A percentile compares a stretch with the other conserved stretches of the same genome.
phyloP scores from a whole-genome alignment of 164 flowering plant genomes.

The Annona cherimola region DNA sequence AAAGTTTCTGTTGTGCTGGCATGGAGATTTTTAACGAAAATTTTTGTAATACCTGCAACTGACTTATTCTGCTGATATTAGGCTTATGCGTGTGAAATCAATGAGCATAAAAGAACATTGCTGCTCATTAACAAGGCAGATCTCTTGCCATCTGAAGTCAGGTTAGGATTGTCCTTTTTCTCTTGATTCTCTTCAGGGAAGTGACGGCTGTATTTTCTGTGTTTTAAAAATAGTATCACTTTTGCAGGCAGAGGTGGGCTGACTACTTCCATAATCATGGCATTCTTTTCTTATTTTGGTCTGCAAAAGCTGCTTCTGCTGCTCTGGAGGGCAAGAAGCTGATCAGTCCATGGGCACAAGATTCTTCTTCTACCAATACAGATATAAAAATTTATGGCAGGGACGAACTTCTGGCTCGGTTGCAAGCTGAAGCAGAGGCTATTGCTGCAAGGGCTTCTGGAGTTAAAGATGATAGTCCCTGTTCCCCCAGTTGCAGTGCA shows the following conservation, averaged over 20 bases:
- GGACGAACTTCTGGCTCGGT: slow-evolving; percentile 79
- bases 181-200: not conserved
- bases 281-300: slow-evolving; percentile 85
- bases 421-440: slow-evolving; percentile 81
- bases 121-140: slow-evolving; percentile 95
- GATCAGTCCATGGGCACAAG: slow-evolving; percentile 21
- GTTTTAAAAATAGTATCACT: not conserved
- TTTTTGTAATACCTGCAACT: not conserved
- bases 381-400: slow-evolving; percentile 70
- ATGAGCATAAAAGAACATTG: slow-evolving; percentile 73
- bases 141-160: slow-evolving; percentile 67
- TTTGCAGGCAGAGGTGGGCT: slow-evolving; percentile 79
- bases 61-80: slow-evolving; percentile 18
- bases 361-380: slow-evolving; percentile 18
- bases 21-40: no score
- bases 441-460: slow-evolving; percentile 32
- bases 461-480: not conserved
- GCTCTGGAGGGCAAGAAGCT: slow-evolving; percentile 59
- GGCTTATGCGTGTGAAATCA: slow-evolving; percentile 82
- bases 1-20: not conserved
- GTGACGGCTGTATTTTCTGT: not conserved
- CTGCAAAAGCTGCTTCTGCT: slow-evolving; percentile 93
- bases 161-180: slow-evolving; percentile 30
- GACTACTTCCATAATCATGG: slow-evolving; percentile 54
- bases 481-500: slow-evolving; percentile 12